A percentile compares a stretch with the other conserved stretches of the same genome.
phyloP scores from a whole-genome alignment of 2,329 filamentous ascomycete species.

The Aspergillus unguis region DNA sequence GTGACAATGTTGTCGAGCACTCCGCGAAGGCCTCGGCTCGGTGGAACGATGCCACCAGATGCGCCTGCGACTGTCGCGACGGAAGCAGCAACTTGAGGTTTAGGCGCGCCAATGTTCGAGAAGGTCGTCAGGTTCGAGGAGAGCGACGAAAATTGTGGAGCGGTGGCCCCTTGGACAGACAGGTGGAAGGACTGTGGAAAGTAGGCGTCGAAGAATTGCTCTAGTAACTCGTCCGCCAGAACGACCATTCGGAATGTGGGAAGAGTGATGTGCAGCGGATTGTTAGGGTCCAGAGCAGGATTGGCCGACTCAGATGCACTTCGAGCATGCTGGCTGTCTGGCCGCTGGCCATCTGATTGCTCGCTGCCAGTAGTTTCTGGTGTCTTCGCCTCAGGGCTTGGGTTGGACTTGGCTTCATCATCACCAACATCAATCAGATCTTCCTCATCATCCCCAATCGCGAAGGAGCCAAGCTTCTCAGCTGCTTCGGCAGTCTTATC shows the following conservation, averaged over 20 bases:
- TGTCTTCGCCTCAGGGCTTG: slow-evolving; percentile 4
- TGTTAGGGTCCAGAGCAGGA: slow-evolving; percentile 83
- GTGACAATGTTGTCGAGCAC: slow-evolving; percentile 97
- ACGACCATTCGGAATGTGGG: slow-evolving; percentile 99
- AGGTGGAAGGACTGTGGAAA: slow-evolving; percentile 92
- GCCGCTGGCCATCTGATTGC: slow-evolving; percentile 12
- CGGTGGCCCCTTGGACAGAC: slow-evolving; percentile 59
- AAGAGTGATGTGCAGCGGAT: slow-evolving; percentile 90
- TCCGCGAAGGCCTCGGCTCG: slow-evolving; percentile 75
- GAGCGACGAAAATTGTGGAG: slow-evolving; percentile 47
- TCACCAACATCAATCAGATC: slow-evolving; percentile 42
- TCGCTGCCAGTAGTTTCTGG: slow-evolving; percentile 15
- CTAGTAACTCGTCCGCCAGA: slow-evolving; percentile 88
- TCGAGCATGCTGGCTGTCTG: slow-evolving; percentile 45
- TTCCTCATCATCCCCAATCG: slow-evolving; percentile 70
- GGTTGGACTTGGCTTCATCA: slow-evolving; percentile 26
- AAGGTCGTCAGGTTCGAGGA: slow-evolving; percentile 80
- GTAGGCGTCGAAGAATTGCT: slow-evolving; percentile 95
- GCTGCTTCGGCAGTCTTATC: slow-evolving; percentile 32
- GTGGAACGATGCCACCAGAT: slow-evolving; percentile 59
- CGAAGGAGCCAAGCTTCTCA: slow-evolving; percentile 59
- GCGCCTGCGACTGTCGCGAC: slow-evolving; percentile 46
- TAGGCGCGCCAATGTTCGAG: slow-evolving; percentile 61
- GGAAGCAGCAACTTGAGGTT: slow-evolving; percentile 37
- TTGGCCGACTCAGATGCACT: slow-evolving; percentile 77